These are phyloP conservation scores for Pythium folliculosum DNA, from an alignment of 352 stramenopile species.

Conservation along the genomic window DNA sequence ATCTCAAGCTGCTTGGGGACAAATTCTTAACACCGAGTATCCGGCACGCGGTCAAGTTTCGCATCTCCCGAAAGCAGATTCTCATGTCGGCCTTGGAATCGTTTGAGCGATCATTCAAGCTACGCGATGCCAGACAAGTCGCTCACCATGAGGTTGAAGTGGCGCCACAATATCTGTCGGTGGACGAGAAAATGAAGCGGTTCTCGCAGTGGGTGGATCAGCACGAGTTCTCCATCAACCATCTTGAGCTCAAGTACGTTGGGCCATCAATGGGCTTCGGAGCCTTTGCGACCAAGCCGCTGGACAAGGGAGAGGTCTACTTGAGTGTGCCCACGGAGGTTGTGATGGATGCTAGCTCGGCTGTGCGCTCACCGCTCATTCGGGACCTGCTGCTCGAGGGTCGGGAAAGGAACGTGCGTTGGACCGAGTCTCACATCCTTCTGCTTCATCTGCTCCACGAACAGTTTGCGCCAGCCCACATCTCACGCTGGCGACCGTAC, in stretches of 20 bases:
- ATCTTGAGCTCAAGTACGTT: conserved; percentile 59
- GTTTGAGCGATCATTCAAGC: neutral
- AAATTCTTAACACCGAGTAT: neutral
- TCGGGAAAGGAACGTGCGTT: neutral
- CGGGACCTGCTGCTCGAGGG: conserved; percentile 19
- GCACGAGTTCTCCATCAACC: conserved; percentile 42
- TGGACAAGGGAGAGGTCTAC: conserved; percentile 72
- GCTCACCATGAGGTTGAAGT: neutral
- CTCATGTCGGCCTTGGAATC: conserved; percentile 28
- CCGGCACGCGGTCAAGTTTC: conserved; percentile 44
- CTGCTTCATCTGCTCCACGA: conserved; percentile 86
- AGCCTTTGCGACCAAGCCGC: conserved; percentile 53
- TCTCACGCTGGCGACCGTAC: conserved; percentile 83
- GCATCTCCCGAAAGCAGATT: conserved; percentile 56
- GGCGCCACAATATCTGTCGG: neutral
- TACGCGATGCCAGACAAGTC: neutral
- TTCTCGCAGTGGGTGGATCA: conserved; percentile 39
- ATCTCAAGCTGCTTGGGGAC: conserved; percentile 23
- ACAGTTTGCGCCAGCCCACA: conserved; percentile 53
- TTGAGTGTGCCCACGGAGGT: conserved; percentile 65
- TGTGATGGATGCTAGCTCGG: conserved; percentile 75
- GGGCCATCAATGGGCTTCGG: conserved; percentile 60
- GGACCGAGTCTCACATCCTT: conserved; percentile 26
- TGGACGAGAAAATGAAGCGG: conserved; percentile 9
- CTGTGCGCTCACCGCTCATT: conserved; percentile 49